Evolutionary conservation across 805 yeast species (phyloP).

Genomic region (Teunomyces kruisii): DNA sequence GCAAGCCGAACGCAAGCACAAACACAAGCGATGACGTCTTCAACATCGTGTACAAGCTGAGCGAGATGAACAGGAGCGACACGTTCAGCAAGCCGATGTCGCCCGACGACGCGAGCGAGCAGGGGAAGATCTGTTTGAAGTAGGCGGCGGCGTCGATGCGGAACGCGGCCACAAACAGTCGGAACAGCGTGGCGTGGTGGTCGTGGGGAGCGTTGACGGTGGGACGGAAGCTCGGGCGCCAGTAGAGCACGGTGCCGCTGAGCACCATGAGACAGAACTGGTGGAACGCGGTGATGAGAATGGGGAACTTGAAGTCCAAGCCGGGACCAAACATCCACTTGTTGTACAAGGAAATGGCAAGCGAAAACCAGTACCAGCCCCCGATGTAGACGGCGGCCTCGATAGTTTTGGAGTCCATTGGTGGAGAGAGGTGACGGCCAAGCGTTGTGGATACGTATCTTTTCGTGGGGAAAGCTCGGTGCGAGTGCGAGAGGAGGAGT

Average conservation of each 20-base stretch:
- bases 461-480: no score
- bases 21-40: slow-evolving; percentile 87
- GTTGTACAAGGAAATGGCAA: slow-evolving; percentile 76
- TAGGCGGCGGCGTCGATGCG: slow-evolving; percentile 29
- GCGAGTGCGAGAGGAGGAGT: no score
- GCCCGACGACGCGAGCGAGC: slow-evolving; percentile 84
- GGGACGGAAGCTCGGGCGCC: slow-evolving; percentile 52
- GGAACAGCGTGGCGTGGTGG: slow-evolving; percentile 6
- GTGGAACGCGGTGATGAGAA: slow-evolving; percentile 81
- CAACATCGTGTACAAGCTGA: slow-evolving; percentile 88
- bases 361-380: slow-evolving; percentile 73
- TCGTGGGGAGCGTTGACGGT: slow-evolving; percentile 10
- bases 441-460: no score
- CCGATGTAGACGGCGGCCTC: slow-evolving; percentile 32
- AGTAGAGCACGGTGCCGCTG: slow-evolving; percentile 46
- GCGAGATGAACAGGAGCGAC: slow-evolving; percentile 73
- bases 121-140: slow-evolving; percentile 65
- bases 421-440: neutral
- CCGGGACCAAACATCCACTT: slow-evolving; percentile 94
- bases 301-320: slow-evolving; percentile 77
- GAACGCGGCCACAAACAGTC: slow-evolving; percentile 19
- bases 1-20: slow-evolving; percentile 83
- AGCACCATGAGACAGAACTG: slow-evolving; percentile 66
- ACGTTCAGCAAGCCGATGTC: slow-evolving; percentile 93
- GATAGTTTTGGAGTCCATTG: slow-evolving; percentile 3